Base-by-base conservation (phyloP, 306 rosid species). In the Cucurbita maxima region DNA sequence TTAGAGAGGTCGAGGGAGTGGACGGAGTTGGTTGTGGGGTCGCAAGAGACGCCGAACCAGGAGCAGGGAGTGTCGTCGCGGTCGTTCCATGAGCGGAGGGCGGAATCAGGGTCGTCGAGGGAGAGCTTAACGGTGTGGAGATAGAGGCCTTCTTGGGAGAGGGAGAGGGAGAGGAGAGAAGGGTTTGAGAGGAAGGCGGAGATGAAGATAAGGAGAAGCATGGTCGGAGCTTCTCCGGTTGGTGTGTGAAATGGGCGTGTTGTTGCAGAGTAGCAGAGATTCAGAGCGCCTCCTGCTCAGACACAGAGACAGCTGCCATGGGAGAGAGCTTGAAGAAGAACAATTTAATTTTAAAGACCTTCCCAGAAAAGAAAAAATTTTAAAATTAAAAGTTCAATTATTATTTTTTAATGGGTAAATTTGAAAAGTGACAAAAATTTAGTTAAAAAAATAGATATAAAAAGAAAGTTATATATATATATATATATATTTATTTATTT, bases 1-100 rank as follows among this genome's bases (percentile, higher is more conserved):
- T 84, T 85, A 76, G 94, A 89, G 79, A 95, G 89, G 80, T 91
- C 90, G 45, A 93, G 86, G 71, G 83, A 83, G 79, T 79, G 84
- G 2, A 95, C 78, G 56, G 84, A 81, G 68, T 96, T n/a, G 22
- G 58, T 86, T 66, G 64, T 43, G 30, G 85, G 76, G 87, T 85
- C 85, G 87, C 97, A 94, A 76, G 73, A 5, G 55, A 94, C 85
- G 40, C 99, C 97, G 10, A 80, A 85, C 78, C 78, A 75, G 72
- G 60, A 15, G 14, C 78, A 75, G 40, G 76, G 76, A 54, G 76
- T 55, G 38, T 55, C 40, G 53, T 72, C 66, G 53, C 64, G 62
- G 66, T 55, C 40, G 64, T 54, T 72, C 76, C 76, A 72, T 41
- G 76, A 72, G 1, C 20, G 62, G 53, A 72, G 76, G 7, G 38